Percentiles rank a stretch among this genome's conserved stretches.
phyloP scores from a whole-genome alignment of 257 asterid genomes.

The Capsicum chinense region DNA sequence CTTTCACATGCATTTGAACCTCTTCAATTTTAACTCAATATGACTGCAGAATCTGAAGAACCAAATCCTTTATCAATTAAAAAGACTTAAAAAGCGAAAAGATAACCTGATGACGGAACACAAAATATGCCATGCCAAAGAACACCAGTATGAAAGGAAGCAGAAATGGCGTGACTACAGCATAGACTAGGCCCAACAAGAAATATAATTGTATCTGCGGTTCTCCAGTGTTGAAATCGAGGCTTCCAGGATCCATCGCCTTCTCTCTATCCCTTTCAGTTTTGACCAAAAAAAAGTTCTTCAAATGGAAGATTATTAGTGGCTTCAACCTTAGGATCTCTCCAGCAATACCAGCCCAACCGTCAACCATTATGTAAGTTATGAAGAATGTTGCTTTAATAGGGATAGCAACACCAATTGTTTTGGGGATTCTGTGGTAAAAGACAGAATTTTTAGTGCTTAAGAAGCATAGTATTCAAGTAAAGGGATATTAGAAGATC shows the following conservation, averaged over 20 bases:
- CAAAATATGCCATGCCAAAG: slow-evolving; percentile 81
- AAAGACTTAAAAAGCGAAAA: not conserved
- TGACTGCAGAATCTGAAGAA: not conserved
- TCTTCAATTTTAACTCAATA: not conserved
- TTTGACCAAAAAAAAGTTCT: slow-evolving; percentile 86
- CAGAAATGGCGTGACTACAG: slow-evolving; percentile 82
- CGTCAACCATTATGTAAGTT: slow-evolving; percentile 90
- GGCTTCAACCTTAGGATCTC: slow-evolving; percentile 85
- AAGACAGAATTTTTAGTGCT: not conserved
- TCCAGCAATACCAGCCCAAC: slow-evolving; percentile 95
- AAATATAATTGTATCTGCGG: slow-evolving; percentile 88
- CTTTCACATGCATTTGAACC: slow-evolving; percentile 4
- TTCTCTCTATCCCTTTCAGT: slow-evolving; percentile 90
- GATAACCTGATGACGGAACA: slow-evolving; percentile 93
- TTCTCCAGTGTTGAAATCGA: slow-evolving; percentile 81
- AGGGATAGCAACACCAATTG: slow-evolving; percentile 87
- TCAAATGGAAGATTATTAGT: slow-evolving; percentile 72
- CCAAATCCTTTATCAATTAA: not conserved
- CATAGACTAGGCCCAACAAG: slow-evolving; percentile 87
- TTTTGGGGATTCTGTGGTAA: slow-evolving; percentile 70
- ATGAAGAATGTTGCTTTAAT: slow-evolving; percentile 98
- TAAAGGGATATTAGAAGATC: not conserved
- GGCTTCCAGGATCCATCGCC: slow-evolving; percentile 97
- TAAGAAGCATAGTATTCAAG: slow-evolving; percentile 7
- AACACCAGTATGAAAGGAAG: slow-evolving; percentile 88